Evolutionary conservation across 2,329 filamentous ascomycete species (phyloP), one percentile per base, ranked within the genome.

Genomic region (Arthrobotrys entomopaga): DNA sequence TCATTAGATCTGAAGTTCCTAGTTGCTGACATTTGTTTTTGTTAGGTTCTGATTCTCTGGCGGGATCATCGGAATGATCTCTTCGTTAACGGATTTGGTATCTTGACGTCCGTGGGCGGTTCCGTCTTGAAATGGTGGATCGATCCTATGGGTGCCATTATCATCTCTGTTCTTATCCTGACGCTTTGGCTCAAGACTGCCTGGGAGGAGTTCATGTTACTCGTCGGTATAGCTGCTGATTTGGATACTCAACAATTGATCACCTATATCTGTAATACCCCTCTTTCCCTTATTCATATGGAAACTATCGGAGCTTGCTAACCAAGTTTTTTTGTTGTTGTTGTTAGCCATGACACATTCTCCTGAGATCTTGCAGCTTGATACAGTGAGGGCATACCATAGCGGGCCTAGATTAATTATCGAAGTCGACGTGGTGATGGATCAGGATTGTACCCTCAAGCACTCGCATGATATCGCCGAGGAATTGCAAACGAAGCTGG

Each of bases 391-490:
- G 59, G 92, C 93, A 0, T 98, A 97, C 82, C 93, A 97, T 82
- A 92, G 89, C 5, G 94, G 94, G 0, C 77, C 88, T 26, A 42
- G 94, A 19, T 87, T 97, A 52, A 93, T 98, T 77, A 93, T 96
- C 77, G 95, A 99, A 84, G 92, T 98, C 42, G 95, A 99, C 80
- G 89, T 98, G 65, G 94, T 98, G 79, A 97, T 98, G 92, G 88
- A 93, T 78, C 87, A 89, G 0, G 84, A 87, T 0, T 87, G 89
- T 64, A 87, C 88, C 1, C 86, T 99, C 15, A 85, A 87, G 76
- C 89, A 89, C 60, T 95, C 93, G 0, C 95, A 99, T 81, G 95
- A 99, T 80, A 88, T 97, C 11, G 94, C 95, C 0, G 95, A 99
- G 82, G 93, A 90, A 79, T 85, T 99, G 78, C 95, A 99, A 84